Conservation (phyloP, 2,329 filamentous ascomycete genomes). For the Alternaria hordeiaustralica region DNA sequence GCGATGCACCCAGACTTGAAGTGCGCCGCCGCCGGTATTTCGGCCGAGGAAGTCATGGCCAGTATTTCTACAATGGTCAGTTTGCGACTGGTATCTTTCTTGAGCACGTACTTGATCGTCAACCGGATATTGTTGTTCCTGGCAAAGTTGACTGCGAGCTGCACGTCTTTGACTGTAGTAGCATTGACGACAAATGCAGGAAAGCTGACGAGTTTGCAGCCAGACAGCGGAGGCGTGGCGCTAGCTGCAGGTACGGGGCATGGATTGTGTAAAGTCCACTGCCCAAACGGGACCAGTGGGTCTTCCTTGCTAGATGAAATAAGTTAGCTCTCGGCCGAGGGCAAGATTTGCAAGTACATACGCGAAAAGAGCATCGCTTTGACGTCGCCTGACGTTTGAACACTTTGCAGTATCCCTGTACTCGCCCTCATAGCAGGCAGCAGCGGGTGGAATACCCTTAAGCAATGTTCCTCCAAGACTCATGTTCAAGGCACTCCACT, state of each 20-base stretch:
- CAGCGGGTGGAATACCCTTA: slow-evolving; percentile 33
- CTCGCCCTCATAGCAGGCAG: slow-evolving; percentile 33
- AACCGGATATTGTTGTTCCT: slow-evolving; percentile 39
- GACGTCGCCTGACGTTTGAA: slow-evolving; percentile 10
- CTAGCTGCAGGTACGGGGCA: slow-evolving; percentile 18
- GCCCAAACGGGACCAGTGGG: slow-evolving; percentile 27
- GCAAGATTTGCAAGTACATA: slow-evolving; percentile 13
- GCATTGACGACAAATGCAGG: slow-evolving; percentile 36
- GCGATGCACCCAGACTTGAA: slow-evolving; percentile 35
- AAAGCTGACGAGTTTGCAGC: slow-evolving; percentile 29
- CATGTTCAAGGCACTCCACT: slow-evolving; percentile 31
- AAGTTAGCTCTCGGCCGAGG: background rate
- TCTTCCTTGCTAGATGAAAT: slow-evolving; percentile 26
- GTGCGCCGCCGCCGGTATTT: slow-evolving; percentile 36
- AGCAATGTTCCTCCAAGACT: slow-evolving; percentile 31
- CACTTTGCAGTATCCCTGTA: slow-evolving; percentile 27
- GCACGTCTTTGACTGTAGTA: slow-evolving; percentile 32
- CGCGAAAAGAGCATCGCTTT: slow-evolving; percentile 24
- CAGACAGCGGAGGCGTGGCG: slow-evolving; percentile 7
- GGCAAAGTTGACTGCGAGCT: slow-evolving; percentile 41
- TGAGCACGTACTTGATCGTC: slow-evolving; percentile 31
- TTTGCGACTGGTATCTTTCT: too few species aligned
- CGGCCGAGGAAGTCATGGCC: slow-evolving; percentile 38
- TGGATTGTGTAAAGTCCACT: slow-evolving; percentile 31
- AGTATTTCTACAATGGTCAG: slow-evolving; percentile 31